phyloP scores from a whole-genome alignment of 140 eudicot species.

The Senecio squalidus region DNA sequence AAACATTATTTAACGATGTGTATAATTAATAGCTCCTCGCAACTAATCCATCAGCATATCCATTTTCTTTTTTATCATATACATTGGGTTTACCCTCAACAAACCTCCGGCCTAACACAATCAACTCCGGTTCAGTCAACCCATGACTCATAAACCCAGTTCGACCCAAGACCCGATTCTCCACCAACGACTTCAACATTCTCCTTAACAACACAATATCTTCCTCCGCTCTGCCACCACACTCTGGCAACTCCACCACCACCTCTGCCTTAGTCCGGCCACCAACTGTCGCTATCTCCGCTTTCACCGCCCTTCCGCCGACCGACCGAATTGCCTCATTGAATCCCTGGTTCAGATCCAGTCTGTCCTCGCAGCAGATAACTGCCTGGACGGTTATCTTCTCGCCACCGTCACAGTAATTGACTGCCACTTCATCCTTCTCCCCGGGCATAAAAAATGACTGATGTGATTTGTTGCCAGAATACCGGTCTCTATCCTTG shows the following conservation, averaged over 20 bases:
- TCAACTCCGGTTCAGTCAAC: not conserved
- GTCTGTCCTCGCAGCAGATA: constrained; percentile 51
- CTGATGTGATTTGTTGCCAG: not conserved
- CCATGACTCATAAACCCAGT: not conserved
- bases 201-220: constrained; percentile 31
- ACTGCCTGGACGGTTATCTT: constrained; percentile 26
- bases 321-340: constrained; percentile 35
- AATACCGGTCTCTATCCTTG: not conserved
- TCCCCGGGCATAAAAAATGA: constrained; percentile 40
- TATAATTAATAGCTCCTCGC: not conserved
- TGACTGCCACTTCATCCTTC: constrained; percentile 18
- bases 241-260: constrained; percentile 29
- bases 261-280: constrained; percentile 43
- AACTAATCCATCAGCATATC: constrained; percentile 7
- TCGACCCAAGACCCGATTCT: constrained; percentile 26
- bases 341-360: constrained; percentile 31
- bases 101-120: not conserved
- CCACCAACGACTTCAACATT: constrained; percentile 48
- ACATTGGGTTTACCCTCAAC: no score
- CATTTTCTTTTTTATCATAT: not conserved
- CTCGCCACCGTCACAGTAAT: not conserved
- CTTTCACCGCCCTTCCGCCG: constrained; percentile 33
- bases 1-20: no score
- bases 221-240: constrained; percentile 23
- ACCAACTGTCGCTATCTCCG: constrained; percentile 46